Evolutionary conservation across 108 stramenopile genomes (phyloP), one percentile per base, ranked within the genome.

Genomic region (Skeletonema grethae): DNA sequence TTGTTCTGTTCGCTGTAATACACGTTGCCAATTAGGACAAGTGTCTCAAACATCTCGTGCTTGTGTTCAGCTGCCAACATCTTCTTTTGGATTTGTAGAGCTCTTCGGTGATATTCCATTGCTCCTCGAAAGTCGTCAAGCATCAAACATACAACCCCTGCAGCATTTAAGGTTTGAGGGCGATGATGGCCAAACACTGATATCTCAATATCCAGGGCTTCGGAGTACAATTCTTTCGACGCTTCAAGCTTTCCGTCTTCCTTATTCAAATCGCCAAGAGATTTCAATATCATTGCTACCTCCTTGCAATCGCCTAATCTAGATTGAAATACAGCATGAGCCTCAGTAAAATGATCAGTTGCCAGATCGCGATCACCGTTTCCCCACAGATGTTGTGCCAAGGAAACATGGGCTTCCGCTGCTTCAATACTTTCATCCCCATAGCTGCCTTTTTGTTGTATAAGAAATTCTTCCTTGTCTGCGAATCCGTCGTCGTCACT

Each of bases 1-100:
- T 86, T 81, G 65, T 91, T 91, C 25, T 85, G 79, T 69, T 91
- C 90, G 30, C 77, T 82, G 75, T 91, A 91, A 68, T 91, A 91
- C 2, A 91, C 90, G 55, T 85, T 83, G 16, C 90, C 90, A 64
- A 91, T 91, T 9, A 77, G 83, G 66, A 88, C 86, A 12, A 91
- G 66, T 43, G 90, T 91, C 46, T 88, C 80, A 31, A 85, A 86
- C 34, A 88, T 85, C 5, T 91, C 75, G 25, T 67, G 65, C 60
- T 86, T 85, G 18, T 85, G 69, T 58, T 83, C 83, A 55, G 86
- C 87, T 13, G 84, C 86, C 29, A 61, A 63, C 28, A 74, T 84
- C 34, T 86, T 84, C 73, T 91, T 84, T 57, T 88, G 73, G 34
- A 91, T 80, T 24, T 84, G 80, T 1, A 91, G 77, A 3, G 90